These are phyloP conservation scores for Withania somnifera DNA, from an alignment of 305 asterid species.

Conservation along the genomic window DNA sequence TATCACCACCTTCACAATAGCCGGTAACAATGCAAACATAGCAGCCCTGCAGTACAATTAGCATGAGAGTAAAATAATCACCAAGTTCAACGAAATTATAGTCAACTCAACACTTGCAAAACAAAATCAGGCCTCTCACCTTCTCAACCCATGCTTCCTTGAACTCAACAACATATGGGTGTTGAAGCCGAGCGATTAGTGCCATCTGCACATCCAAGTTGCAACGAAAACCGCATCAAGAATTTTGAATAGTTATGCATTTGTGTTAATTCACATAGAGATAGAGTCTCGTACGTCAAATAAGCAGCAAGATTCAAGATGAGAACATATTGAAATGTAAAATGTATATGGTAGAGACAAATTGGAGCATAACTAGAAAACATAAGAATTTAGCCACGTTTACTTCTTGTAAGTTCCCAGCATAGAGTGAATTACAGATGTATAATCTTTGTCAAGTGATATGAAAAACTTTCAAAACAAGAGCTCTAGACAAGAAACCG, in stretches of 20 bases:
- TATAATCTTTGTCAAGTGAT: background rate
- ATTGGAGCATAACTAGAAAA: background rate
- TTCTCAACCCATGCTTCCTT: slow-evolving; percentile 99
- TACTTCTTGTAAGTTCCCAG: background rate
- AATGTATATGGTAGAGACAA: background rate
- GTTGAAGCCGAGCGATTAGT: slow-evolving; percentile 79
- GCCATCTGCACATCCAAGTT: slow-evolving; percentile 68
- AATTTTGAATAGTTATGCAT: slow-evolving; percentile 5
- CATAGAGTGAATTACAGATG: background rate
- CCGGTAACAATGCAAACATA: slow-evolving; percentile 97
- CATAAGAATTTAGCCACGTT: background rate
- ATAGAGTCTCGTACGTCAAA: background rate
- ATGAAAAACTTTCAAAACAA: background rate
- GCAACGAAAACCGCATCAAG: background rate
- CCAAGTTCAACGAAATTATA: background rate
- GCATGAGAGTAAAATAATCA: background rate
- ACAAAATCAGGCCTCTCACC: slow-evolving; percentile 31
- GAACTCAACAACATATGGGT: slow-evolving; percentile 84
- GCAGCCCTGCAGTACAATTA: slow-evolving; percentile 56
- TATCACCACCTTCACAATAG: slow-evolving; percentile 98
- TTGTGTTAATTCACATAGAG: background rate
- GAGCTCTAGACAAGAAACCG: background rate
- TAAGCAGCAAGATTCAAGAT: background rate
- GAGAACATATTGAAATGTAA: background rate
- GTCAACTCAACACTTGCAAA: slow-evolving; percentile 3